phyloP scores from a whole-genome alignment of 1,284 basidiomycete genomes.

The Tylopilus sp. region DNA sequence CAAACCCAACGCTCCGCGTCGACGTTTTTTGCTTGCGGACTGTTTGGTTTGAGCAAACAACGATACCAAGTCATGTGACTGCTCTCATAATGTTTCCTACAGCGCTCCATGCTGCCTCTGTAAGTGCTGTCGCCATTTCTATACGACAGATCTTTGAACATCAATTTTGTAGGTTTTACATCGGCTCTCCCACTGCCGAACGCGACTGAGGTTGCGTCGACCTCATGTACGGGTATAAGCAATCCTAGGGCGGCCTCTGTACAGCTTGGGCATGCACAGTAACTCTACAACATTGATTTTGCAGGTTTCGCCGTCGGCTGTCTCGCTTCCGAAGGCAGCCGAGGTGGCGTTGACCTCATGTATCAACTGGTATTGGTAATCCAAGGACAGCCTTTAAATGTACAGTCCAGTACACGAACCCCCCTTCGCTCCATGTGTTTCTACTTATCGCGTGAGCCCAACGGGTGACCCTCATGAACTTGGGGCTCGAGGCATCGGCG shows the following conservation, averaged over 20 bases:
- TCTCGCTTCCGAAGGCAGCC: too few species aligned
- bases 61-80: conserved; percentile 21
- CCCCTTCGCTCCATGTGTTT: background rate
- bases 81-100: background rate
- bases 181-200: background rate
- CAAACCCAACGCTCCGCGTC: conserved; percentile 11
- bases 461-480: conserved; percentile 9
- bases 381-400: too few species aligned
- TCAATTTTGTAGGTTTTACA: background rate
- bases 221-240: background rate
- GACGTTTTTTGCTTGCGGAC: conserved; percentile 18
- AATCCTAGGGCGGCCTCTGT: background rate
- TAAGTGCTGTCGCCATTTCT: background rate
- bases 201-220: background rate
- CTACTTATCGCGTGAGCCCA: background rate
- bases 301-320: too few species aligned
- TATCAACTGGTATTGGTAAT: too few species aligned
- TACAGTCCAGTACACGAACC: background rate
- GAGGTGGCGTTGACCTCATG: too few species aligned
- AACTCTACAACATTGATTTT: too few species aligned
- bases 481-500: conserved; percentile 7
- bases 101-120: background rate
- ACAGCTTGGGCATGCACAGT: background rate
- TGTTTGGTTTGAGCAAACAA: conserved; percentile 29
- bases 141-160: background rate